Evolutionary conservation across 73 alveolate species (phyloP).

Genomic region (Symbiodinium pilosum): DNA sequence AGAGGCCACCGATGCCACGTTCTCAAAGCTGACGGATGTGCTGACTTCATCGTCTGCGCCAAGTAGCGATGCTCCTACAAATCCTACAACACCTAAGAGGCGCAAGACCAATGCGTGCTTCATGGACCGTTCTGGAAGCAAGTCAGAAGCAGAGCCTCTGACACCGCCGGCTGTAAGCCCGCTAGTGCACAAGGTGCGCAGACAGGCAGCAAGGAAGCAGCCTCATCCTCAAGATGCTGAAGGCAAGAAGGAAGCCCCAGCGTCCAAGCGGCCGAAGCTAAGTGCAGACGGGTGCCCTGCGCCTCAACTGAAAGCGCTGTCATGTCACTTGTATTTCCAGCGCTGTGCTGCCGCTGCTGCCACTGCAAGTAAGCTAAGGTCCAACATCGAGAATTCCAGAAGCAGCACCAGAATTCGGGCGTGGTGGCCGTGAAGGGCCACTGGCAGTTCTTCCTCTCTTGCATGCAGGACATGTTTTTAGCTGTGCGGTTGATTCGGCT

Average conservation of each 20-base stretch:
- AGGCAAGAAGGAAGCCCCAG: too few relatives aligned
- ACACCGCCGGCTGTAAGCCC: neutral
- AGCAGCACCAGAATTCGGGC: neutral
- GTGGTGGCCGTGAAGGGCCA: neutral
- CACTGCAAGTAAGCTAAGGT: too few relatives aligned
- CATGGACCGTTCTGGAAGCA: neutral
- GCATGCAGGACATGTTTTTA: neutral
- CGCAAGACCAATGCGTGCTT: neutral
- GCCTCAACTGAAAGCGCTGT: too few relatives aligned
- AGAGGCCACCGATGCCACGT: too few relatives aligned
- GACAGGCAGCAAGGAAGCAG: neutral
- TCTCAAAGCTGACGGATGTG: too few relatives aligned
- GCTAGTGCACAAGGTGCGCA: neutral
- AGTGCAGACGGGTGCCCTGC: neutral
- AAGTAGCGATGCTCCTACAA: too few relatives aligned
- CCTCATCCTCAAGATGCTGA: neutral
- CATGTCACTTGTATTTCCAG: too few relatives aligned
- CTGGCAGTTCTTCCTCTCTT: neutral
- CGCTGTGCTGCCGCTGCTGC: too few relatives aligned
- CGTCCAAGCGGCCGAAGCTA: neutral
- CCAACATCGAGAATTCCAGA: neutral
- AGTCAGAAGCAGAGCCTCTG: neutral
- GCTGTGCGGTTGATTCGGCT: neutral
- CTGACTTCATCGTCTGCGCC: too few relatives aligned
- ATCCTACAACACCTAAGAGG: too few relatives aligned